Evolutionary conservation across 345 rosid species (phyloP), one percentile per base, ranked within the genome.

Genomic region (Salix exigua): DNA sequence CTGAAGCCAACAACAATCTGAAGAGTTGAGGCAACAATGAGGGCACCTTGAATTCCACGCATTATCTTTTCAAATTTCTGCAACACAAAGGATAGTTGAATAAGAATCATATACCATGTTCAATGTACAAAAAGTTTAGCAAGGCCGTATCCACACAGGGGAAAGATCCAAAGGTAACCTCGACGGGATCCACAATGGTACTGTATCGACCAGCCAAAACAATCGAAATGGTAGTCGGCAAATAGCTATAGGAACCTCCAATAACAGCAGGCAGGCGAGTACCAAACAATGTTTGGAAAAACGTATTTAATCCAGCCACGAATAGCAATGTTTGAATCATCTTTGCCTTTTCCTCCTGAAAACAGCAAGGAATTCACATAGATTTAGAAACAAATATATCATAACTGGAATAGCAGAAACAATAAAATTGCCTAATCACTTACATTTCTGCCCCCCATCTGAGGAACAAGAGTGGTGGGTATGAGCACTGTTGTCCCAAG

Each of bases 381-480:
- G 60, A 46, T 75, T 35, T 14, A 80, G 26, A 42, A 73, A 68
- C 51, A 40, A 44, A 77, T 66, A 38, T 69, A 4, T 14, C 19
- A 14, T 14, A 14, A 11, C 1, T 16, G 6, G 73, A 8, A 78
- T 68, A 77, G 58, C 53, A 73, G 55, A 74, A 60, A 76, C 42
- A 79, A 73, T 28, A 77, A 68, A 44, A 73, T 58, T 19, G 21
- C 28, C 14, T 6, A 33, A 21, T 44, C 44, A 60, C 88, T 85
- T 85, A 96, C 99, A 69, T 89, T 88, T 87, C 94, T 92, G 60
- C 99, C 99, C 83, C 99, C 99, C 97, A 96, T 96, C 77, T 93
- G 97, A 66, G 97, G 92, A 82, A 93, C 97, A 42, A 96, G 83
- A 7, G 87, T 79, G 51, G 93, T 80, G 37, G 99, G 96, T 46